Percentiles rank a stretch among this genome's conserved stretches.
These are phyloP conservation scores for Phyllosticta citrichinensis DNA, from an alignment of 2,329 filamentous ascomycete species.

Conservation along the genomic window DNA sequence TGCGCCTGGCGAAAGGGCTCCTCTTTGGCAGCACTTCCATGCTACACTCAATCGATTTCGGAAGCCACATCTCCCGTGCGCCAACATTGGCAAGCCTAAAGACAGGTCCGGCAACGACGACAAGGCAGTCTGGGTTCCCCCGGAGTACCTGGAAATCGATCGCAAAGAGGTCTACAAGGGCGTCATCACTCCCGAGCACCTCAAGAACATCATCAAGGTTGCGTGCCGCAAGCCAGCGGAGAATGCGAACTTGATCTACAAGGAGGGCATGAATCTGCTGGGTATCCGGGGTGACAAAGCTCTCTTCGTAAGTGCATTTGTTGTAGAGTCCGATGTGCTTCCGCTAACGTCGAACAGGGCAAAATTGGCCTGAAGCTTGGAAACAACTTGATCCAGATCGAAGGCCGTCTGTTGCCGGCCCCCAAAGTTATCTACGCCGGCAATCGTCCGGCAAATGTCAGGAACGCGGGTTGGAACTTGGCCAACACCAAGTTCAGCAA, in stretches of 20 bases:
- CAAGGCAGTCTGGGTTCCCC: slow-evolving; percentile 1
- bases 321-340: background rate
- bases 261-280: slow-evolving; percentile 9
- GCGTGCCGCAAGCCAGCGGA: background rate
- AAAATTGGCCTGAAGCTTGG: background rate
- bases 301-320: background rate
- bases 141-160: background rate
- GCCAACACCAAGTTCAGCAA: background rate
- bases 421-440: background rate
- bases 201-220: slow-evolving; percentile 4
- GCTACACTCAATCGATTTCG: background rate
- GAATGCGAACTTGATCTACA: slow-evolving; percentile 6
- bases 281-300: background rate
- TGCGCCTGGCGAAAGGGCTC: background rate
- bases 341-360: background rate
- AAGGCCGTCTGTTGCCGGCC: background rate
- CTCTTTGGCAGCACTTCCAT: background rate
- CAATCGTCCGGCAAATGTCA: background rate
- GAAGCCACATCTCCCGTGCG: background rate
- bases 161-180: background rate
- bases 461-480: background rate
- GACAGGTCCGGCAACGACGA: slow-evolving; percentile 1
- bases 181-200: background rate
- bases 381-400: slow-evolving; percentile 6
- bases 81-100: background rate